These are phyloP conservation scores for Monilinia polystroma DNA, from an alignment of 2,329 filamentous ascomycete species.

Conservation along the genomic window DNA sequence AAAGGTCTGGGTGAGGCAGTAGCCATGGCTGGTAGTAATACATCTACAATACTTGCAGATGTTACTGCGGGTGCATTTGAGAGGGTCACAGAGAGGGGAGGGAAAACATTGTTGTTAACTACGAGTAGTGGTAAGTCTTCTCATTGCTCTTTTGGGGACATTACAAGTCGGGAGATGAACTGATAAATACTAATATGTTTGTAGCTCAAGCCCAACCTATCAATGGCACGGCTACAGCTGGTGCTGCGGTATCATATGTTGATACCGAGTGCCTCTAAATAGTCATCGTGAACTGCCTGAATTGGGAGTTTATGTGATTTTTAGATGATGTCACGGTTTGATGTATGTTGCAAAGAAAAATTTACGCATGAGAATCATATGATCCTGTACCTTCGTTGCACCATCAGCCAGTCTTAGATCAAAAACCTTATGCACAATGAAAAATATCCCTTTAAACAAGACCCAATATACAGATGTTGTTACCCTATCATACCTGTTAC, in stretches of 20 bases:
- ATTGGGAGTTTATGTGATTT: not conserved
- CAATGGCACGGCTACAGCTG: not conserved
- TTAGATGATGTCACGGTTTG: not conserved
- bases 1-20: not conserved
- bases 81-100: constrained; percentile 6
- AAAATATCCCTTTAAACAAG: no score
- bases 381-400: not conserved
- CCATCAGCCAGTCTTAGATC: not conserved
- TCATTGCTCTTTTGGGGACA: not conserved
- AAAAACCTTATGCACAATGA: not conserved
- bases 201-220: not conserved
- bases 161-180: not conserved
- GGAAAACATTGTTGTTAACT: constrained; percentile 25
- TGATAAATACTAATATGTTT: not conserved
- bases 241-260: constrained; percentile 5
- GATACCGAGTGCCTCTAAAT: constrained; percentile 9
- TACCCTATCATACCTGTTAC: not conserved
- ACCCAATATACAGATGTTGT: not conserved
- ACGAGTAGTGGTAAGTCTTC: constrained; percentile 27
- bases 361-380: not conserved
- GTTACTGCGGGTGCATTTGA: constrained; percentile 29
- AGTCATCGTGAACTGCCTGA: not conserved
- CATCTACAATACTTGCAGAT: constrained; percentile 25
- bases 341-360: not conserved
- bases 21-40: constrained; percentile 21